Base-by-base conservation (phyloP, 768 basidiomycete species). In the Kwoniella sp. region DNA sequence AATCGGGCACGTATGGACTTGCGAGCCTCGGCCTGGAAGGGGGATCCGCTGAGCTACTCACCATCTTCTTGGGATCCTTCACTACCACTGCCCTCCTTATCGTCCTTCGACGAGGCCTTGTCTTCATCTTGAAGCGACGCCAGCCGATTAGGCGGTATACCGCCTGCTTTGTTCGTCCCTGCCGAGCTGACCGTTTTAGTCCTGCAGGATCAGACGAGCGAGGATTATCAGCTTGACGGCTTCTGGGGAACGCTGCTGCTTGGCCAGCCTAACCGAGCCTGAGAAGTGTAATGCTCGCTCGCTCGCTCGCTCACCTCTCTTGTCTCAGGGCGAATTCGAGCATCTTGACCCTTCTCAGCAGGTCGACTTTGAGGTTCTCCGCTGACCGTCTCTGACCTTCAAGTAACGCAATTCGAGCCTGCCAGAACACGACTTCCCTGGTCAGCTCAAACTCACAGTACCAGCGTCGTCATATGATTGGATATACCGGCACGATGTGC, bases 281-380 rank as follows among this genome's bases (percentile, higher is more conserved):
- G n/a, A n/a, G n/a, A n/a, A n/a, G n/a, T n/a, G n/a, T n/a, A n/a
- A n/a, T n/a, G n/a, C n/a, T n/a, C n/a, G n/a, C n/a, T n/a, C n/a
- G 8, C 41, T 9, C 20, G 41, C 67, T n/a, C 37, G 84, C 86
- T 75, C 68, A 96, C 94, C 96, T 88, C 83, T 99, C 96, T 84
- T 94, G 88, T 53, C 93, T 88, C 54, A 99, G 84, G 45, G 95
- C 96, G 82, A 93, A 97, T 82, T 99, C 96, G 57, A 99, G 87
- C 95, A 99, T 96, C 86, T 96, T 96, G 72, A 97, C 96, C 65
- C 96, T 88, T 67, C 94, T 88, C 86, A 94, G 89, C 34, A 98
- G 85, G 82, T 98, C 96, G 68, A 93, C 86, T 82, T 96, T 92
- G 68, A 95, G 88, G 80, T 97, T 98, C 82, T 99, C 96, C 73